Evolutionary conservation across 495 filamentous ascomycete species (phyloP), one percentile per base, ranked within the genome.

Genomic region (Penicillium cinerascens): DNA sequence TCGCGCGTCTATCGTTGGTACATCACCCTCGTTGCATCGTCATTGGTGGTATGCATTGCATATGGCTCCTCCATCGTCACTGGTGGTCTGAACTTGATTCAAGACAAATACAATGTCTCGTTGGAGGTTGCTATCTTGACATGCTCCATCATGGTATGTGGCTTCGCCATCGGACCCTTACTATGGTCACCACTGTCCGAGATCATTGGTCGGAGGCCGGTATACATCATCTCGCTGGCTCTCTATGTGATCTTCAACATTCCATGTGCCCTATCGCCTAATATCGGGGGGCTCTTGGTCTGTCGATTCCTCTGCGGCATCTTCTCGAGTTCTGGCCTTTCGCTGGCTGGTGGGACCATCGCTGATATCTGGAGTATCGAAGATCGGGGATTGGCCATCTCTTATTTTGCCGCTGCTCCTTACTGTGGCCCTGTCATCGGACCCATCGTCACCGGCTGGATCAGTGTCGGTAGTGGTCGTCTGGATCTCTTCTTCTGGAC

Each of bases 121-220:
- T 55, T 78, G 6, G 84, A 87, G 66, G 83, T 85, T 17, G 77
- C 82, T 6, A 72, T 87, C n/a, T 65, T 91, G 3, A 70, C 67
- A 11, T 70, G 67, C 27, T 68, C 63, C 3, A 70, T 70, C 29
- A 70, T 70, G 65, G 67, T 70, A 9, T 70, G 67, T 21, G 68
- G 73, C 2, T 77, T 76, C 29, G 70, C 73, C 11, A 53, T 79
- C 15, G 82, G 80, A 4, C 82, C 82, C 5, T 58, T 78, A 0
- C 52, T 82, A 10, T 85, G 72, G 68, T 81, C 76, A 5, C 91
- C 91, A 0, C 65, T 91, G 3, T 90, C 86, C 6, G 91, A 96
- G 61, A 75, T 95, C 43, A 83, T 82, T 55, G 91, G 91, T 39
- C 80, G 91, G 27, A 72, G 74, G 44, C 56, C 62, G 17, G 82